Evolutionary conservation across 352 stramenopile genomes (phyloP).

Genomic region (Globisporangium irregulare): DNA sequence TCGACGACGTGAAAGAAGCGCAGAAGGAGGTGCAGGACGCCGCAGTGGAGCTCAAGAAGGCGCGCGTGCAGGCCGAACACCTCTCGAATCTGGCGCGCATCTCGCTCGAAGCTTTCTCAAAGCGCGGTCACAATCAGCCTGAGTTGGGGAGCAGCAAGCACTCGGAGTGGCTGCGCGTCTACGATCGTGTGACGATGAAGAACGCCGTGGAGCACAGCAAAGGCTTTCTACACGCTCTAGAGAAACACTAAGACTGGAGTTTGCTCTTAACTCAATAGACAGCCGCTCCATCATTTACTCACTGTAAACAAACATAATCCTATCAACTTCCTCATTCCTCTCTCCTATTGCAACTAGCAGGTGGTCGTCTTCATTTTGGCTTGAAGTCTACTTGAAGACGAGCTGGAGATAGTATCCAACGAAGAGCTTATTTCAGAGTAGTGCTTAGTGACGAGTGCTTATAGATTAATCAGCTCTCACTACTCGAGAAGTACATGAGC

Average conservation of each 20-base stretch:
- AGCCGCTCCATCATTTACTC: not conserved
- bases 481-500: slow-evolving; percentile 15
- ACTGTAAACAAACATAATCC: not conserved
- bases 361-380: too few relatives aligned
- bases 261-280: not conserved
- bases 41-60: slow-evolving; percentile 69
- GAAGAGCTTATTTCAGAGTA: not conserved
- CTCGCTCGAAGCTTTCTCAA: slow-evolving; percentile 63
- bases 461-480: not conserved
- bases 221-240: slow-evolving; percentile 32
- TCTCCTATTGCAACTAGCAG: not conserved
- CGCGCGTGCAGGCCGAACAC: slow-evolving; percentile 65
- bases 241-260: slow-evolving; percentile 15
- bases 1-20: slow-evolving; percentile 73
- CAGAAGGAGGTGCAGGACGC: slow-evolving; percentile 71
- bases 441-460: not conserved
- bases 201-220: slow-evolving; percentile 70
- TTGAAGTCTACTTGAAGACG: too few relatives aligned
- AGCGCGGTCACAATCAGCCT: slow-evolving; percentile 16
- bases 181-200: slow-evolving; percentile 63
- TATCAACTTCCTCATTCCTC: not conserved
- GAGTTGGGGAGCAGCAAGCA: slow-evolving; percentile 12
- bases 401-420: not conserved
- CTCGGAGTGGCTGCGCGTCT: slow-evolving; percentile 59
- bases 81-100: slow-evolving; percentile 70